These are phyloP conservation scores for Phytophthora sp. DNA, from an alignment of 352 stramenopile genomes.

Conservation along the genomic window DNA sequence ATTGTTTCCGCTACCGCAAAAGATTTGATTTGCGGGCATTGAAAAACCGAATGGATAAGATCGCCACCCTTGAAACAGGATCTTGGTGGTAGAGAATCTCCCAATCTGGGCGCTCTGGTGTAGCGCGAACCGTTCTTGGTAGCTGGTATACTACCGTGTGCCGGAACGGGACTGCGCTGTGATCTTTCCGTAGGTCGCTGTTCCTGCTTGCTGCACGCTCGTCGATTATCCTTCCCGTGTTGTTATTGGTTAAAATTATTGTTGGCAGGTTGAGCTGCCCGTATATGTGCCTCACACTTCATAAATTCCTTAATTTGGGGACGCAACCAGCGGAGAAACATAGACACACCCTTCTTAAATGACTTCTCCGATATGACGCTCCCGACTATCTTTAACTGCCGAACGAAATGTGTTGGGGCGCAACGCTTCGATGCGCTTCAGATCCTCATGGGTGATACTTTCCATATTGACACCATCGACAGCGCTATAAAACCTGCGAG, in stretches of 20 bases:
- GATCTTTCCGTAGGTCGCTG: background rate
- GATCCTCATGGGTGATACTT: too few species aligned
- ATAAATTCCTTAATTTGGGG: conserved; percentile 17
- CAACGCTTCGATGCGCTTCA: too few species aligned
- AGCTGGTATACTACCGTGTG: background rate
- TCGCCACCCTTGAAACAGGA: background rate
- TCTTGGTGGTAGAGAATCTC: background rate
- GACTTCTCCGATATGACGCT: conserved; percentile 2
- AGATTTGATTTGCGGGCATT: background rate
- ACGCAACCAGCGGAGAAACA: conserved; percentile 12
- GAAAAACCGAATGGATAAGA: background rate
- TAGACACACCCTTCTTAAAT: conserved; percentile 2
- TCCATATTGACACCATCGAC: too few species aligned
- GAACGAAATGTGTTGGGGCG: background rate
- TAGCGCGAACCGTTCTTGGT: background rate
- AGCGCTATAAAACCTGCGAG: too few species aligned
- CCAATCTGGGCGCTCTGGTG: background rate
- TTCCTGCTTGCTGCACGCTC: background rate
- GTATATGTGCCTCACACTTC: conserved; percentile 19
- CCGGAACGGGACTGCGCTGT: background rate
- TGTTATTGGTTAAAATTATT: background rate
- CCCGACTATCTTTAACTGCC: conserved; percentile 7
- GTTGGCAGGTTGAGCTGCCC: background rate
- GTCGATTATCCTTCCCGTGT: background rate
- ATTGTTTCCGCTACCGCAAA: background rate